Evolutionary conservation across 192 early-diverging fungal genomes (phyloP).

Genomic region (Hyaloraphidium curvatum): DNA sequence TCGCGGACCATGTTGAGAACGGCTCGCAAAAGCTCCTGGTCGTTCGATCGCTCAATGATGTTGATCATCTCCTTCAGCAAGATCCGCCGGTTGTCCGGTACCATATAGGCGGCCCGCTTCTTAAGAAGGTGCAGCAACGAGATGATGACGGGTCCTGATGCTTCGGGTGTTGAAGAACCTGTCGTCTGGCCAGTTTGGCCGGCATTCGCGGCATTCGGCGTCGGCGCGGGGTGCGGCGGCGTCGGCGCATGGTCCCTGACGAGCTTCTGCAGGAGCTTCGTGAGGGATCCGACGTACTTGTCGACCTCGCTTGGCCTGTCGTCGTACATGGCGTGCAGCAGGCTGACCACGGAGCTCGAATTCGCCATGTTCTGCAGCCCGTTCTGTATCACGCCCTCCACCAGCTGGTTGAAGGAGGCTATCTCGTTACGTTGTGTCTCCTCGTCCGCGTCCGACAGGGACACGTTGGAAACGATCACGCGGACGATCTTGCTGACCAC

Average conservation of each 20-base stretch:
- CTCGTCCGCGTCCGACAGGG: constrained; percentile 15
- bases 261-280: constrained; percentile 67
- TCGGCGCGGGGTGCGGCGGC: constrained; percentile 5
- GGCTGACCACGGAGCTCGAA: constrained; percentile 40
- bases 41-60: constrained; percentile 68
- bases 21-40: constrained; percentile 43
- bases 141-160: background rate
- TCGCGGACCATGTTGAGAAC: constrained; percentile 66
- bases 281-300: constrained; percentile 48
- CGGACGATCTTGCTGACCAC: constrained; percentile 49
- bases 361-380: constrained; percentile 43
- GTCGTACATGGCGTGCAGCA: constrained; percentile 43
- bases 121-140: constrained; percentile 6
- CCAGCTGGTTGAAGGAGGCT: constrained; percentile 29
- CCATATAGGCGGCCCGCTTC: constrained; percentile 36
- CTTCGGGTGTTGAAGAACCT: too few relatives aligned
- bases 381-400: constrained; percentile 44
- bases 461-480: constrained; percentile 37
- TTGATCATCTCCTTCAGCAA: constrained; percentile 64
- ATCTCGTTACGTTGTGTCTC: constrained; percentile 24
- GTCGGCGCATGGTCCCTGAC: constrained; percentile 52
- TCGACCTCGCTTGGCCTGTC: constrained; percentile 45
- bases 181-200: background rate
- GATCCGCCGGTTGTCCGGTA: constrained; percentile 67
- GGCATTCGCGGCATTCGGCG: background rate